Evolutionary conservation across 2,329 filamentous ascomycete genomes (phyloP), one percentile per base, ranked within the genome.

Genomic region (Talaromyces albobiverticillius): DNA sequence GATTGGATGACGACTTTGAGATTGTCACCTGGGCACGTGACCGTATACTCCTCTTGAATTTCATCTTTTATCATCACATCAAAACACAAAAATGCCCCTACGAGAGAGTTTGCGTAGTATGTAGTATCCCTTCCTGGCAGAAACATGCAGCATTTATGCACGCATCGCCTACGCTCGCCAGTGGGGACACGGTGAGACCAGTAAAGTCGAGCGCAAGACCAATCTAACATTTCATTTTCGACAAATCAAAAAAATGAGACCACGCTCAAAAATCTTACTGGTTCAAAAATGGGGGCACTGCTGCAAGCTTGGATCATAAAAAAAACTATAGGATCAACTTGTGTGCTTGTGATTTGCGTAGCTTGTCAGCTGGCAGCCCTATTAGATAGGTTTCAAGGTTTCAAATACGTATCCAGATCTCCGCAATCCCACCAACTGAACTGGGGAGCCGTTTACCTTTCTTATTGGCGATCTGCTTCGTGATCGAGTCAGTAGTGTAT

Each of bases 211-310:
- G 26, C 26, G 10, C 26, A 29, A 29, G 26, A 10, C 26, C 26
- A 29, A 6, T 10, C 26, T 29, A 29, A 10, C 36, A 43, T 23
- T 13, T 11, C 26, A 18, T 34, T 43, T 43, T 34, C 34, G 26
- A 34, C 38, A 41, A 51, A 51, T 43, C 38, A 51, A 31, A 51
- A 43, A 51, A 51, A 32, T 43, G 16, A 6, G 26, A 43, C n/a
- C 38, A 51, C 38, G 38, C 29, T 26, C 18, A 51, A 34, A 34
- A 51, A 25, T 26, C 26, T 16, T 34, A 51, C 32, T 51, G 48
- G 48, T 7, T 11, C 7, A 31, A 34, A 11, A 40, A 22, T 18
- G 18, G 18, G 32, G 32, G 32, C 4, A 8, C 18, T 40, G 36
- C 36, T 40, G 36, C 36, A 40, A 3, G 36, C 3, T 16, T 16